These are phyloP conservation scores for Fusarium neocosmosporiellum DNA, from an alignment of 2,329 filamentous ascomycete genomes.

Conservation along the genomic window DNA sequence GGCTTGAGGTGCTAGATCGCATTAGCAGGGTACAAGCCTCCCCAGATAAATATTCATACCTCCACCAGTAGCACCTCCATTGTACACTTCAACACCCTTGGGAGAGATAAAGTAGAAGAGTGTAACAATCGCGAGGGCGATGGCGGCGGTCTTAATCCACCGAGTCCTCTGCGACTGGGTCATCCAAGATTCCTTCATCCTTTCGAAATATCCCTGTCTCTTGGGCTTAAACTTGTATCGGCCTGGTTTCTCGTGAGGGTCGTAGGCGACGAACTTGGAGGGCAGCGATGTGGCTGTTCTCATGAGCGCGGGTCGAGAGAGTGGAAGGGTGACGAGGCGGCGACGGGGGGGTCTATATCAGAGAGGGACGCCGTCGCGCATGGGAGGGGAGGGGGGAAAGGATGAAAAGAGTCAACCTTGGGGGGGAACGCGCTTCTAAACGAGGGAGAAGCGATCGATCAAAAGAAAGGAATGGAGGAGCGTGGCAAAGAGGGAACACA, in stretches of 20 bases:
- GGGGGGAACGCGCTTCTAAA: slow-evolving; percentile 7
- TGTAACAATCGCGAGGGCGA: slow-evolving; percentile 69
- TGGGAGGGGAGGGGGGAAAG: slow-evolving; percentile 4
- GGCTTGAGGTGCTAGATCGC: slow-evolving; percentile 38
- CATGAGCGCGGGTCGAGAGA: slow-evolving; percentile 57
- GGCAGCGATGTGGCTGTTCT: slow-evolving; percentile 73
- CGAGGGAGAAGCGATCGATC: slow-evolving; percentile 8
- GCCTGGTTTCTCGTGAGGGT: slow-evolving; percentile 73
- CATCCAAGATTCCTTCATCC: slow-evolving; percentile 68
- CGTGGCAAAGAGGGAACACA: slow-evolving; percentile 31
- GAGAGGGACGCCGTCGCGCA: slow-evolving; percentile 45
- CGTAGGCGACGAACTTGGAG: slow-evolving; percentile 68
- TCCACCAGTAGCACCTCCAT: slow-evolving; percentile 48
- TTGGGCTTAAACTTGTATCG: slow-evolving; percentile 65
- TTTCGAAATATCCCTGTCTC: slow-evolving; percentile 62
- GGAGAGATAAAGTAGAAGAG: slow-evolving; percentile 74
- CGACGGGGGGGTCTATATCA: slow-evolving; percentile 26
- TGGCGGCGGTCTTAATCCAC: slow-evolving; percentile 73
- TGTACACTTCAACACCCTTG: slow-evolving; percentile 65
- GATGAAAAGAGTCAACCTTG: slow-evolving; percentile 11
- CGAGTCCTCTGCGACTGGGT: slow-evolving; percentile 73
- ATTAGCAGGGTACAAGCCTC: slow-evolving; percentile 16
- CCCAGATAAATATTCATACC: slow-evolving; percentile 13
- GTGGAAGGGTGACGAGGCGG: slow-evolving; percentile 23
- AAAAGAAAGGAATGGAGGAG: slow-evolving; percentile 18